A percentile compares a stretch with the other conserved stretches of the same genome.
These are phyloP conservation scores for Erigeron canadensis DNA, from an alignment of 129 eudicot genomes.

Conservation along the genomic window DNA sequence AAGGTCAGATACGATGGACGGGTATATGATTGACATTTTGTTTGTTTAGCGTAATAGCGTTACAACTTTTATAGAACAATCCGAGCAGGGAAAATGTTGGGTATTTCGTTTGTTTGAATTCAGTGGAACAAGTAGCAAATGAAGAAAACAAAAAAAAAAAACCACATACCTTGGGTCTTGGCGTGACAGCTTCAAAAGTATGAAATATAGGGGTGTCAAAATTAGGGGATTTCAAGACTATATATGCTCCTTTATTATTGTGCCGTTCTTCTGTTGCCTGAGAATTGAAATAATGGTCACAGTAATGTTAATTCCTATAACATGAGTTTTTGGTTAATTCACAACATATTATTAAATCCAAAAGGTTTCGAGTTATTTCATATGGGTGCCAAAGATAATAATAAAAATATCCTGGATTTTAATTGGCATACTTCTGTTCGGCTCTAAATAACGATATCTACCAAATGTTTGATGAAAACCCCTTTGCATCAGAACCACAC, in stretches of 20 bases:
- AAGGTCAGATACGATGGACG: not conserved
- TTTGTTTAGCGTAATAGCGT: not conserved
- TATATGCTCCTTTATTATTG: slow-evolving; percentile 87
- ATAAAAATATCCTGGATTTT: not conserved
- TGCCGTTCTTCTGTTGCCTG: slow-evolving; percentile 83
- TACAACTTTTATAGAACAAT: not conserved
- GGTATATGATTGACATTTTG: not conserved
- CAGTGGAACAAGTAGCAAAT: not conserved
- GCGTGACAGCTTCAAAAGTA: slow-evolving; percentile 80
- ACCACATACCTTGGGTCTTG: slow-evolving; percentile 79
- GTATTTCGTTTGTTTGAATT: not conserved
- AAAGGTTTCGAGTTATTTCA: not conserved
- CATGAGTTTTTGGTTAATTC: slow-evolving; percentile 2
- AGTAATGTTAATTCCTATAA: slow-evolving; percentile 8
- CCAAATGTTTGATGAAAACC: not conserved
- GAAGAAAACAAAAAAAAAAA: not conserved
- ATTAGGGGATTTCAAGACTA: slow-evolving; percentile 71
- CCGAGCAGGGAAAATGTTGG: not conserved
- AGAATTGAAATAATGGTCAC: slow-evolving; percentile 12
- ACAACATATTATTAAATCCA: not conserved
- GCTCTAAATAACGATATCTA: not conserved
- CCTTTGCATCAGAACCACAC: no score
- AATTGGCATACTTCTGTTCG: not conserved
- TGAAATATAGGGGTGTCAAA: slow-evolving; percentile 73
- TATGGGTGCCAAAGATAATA: not conserved